Conservation (phyloP, 2,329 filamentous ascomycete genomes). For the Pestalotiopsis sp. region DNA sequence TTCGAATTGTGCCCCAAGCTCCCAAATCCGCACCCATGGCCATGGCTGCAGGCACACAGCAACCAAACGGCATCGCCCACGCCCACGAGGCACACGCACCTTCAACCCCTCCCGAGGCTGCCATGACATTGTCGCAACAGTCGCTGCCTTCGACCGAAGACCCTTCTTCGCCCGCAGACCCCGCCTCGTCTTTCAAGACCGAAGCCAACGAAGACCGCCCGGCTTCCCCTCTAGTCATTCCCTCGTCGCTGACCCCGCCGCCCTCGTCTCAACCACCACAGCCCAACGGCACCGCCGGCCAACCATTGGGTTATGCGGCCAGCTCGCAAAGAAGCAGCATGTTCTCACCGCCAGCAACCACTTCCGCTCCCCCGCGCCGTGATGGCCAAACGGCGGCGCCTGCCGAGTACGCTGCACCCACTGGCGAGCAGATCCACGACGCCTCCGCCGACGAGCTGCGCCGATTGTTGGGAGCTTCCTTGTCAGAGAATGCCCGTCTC, state of each 20-base stretch:
- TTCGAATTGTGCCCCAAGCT: neutral
- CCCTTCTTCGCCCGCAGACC: slow-evolving; percentile 55
- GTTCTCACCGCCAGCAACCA: slow-evolving; percentile 58
- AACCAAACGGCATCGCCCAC: slow-evolving; percentile 21
- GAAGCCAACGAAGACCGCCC: slow-evolving; percentile 51
- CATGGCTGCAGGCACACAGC: slow-evolving; percentile 13
- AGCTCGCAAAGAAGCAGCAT: slow-evolving; percentile 50
- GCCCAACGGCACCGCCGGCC: slow-evolving; percentile 26
- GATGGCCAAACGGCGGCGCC: slow-evolving; percentile 19
- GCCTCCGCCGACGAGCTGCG: slow-evolving; percentile 60
- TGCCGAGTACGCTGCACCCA: slow-evolving; percentile 50
- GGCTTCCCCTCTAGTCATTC: slow-evolving; percentile 48
- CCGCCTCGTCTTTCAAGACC: slow-evolving; percentile 50
- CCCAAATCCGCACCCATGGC: neutral
- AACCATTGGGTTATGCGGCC: slow-evolving; percentile 31
- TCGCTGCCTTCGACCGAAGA: slow-evolving; percentile 62
- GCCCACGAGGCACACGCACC: slow-evolving; percentile 22
- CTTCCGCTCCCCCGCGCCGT: slow-evolving; percentile 35
- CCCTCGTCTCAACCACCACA: slow-evolving; percentile 55
- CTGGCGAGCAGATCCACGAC: slow-evolving; percentile 51
- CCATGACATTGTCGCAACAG: slow-evolving; percentile 47
- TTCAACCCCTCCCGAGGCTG: slow-evolving; percentile 34
- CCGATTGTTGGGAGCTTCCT: slow-evolving; percentile 55
- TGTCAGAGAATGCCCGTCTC: slow-evolving; percentile 60
- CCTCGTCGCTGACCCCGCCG: slow-evolving; percentile 61